phyloP scores from a whole-genome alignment of 192 early-diverging fungal species.

The Coemansia sp. region DNA sequence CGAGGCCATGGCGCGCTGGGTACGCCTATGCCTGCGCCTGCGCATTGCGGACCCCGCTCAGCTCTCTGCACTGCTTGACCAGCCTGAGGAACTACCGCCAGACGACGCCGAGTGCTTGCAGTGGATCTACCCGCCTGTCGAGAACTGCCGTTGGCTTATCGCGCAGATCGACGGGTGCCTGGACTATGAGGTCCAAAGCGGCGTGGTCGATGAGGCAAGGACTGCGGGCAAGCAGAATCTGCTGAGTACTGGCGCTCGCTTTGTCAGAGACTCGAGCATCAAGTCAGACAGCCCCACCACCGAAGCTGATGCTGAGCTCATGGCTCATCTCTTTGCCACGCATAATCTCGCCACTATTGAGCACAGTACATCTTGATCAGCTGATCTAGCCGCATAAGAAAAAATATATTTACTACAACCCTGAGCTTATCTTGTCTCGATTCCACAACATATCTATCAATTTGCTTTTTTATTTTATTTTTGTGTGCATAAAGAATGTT shows the following conservation, averaged over 20 bases:
- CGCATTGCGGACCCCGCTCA: conserved; percentile 17
- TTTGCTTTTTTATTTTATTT: neutral
- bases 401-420: neutral
- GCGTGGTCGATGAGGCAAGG: conserved; percentile 32
- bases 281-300: neutral
- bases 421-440: neutral
- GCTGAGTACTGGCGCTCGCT: conserved; percentile 24
- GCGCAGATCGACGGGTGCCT: conserved; percentile 42
- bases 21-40: conserved; percentile 17
- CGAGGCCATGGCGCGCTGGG: conserved; percentile 20
- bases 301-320: conserved; percentile 27
- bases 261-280: conserved; percentile 13
- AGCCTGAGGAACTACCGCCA: neutral
- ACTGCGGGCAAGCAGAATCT: conserved; percentile 41
- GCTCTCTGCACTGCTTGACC: neutral
- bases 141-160: conserved; percentile 35
- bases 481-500: neutral
- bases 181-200: conserved; percentile 30
- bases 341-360: conserved; percentile 12
- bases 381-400: neutral
- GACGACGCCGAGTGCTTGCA: conserved; percentile 20
- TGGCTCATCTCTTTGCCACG: conserved; percentile 39
- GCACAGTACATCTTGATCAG: neutral
- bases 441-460: neutral
- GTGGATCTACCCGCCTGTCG: conserved; percentile 40